Evolutionary conservation across 1,139 yeast genomes (phyloP), one percentile per base, ranked within the genome.

Genomic region (Geotrichum klebahnii): DNA sequence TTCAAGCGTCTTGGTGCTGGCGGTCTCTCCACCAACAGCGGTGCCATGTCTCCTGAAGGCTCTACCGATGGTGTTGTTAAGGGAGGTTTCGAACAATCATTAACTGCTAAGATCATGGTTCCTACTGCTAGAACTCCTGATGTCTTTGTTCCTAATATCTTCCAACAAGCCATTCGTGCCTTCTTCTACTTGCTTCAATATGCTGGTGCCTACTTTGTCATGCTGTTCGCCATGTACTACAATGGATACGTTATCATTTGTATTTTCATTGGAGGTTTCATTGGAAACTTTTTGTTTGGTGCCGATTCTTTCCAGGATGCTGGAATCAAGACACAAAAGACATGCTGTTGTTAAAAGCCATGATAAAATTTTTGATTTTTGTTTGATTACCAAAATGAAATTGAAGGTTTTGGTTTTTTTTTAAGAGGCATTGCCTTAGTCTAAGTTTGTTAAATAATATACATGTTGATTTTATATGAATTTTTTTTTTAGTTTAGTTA

Each of bases 151-250:
- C 79, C 83, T 1, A 65, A 67, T 6, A 56, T 76, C 1, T 41
- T 67, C 9, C 80, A 80, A 57, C 87, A 81, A 59, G 26, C 77
- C 5, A 58, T 78, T 9, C 72, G 82, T 50, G 67, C 78, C 0
- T 46, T 69, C 2, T 61, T 81, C 39, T 82, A 76, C 62, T 73
- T 80, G 1, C 58, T 79, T 26, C 81, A 81, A 61, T 79, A 83
- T 78, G 83, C 83, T 1, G 73, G 78, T 17, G 77, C 82, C 3
- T 82, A 81, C 61, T 66, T 82, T 50, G 75, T 82, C 58, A 82
- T 82, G 85, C 72, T 82, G 68, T 68, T 82, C 58, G 81, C 81
- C 69, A 82, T 82, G 88, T 81, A 81, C 69, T 82, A 79, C 68
- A 82, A 82, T 59, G 88, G 88, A 17, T 82, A 80, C 63, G 72